Conservation (phyloP, 139 green algal genomes). For the Edaphochlamys debaryana region DNA sequence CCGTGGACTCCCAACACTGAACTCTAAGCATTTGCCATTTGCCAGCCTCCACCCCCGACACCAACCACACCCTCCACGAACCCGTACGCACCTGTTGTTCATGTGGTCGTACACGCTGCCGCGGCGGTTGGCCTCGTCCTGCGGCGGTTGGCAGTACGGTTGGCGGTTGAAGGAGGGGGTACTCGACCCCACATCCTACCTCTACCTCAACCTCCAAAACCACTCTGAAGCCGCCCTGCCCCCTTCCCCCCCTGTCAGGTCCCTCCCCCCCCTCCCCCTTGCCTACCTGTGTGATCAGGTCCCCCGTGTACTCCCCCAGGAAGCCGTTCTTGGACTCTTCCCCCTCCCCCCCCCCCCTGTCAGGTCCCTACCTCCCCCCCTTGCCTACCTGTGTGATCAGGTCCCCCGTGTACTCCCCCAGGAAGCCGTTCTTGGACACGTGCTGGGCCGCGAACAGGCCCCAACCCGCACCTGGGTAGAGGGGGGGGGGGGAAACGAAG, state of each 20-base stretch:
- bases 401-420: conserved; percentile 92
- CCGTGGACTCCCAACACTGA: too few species aligned
- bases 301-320: conserved; percentile 89
- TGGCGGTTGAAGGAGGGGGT: background rate
- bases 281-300: conserved; percentile 74
- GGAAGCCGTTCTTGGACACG: conserved; percentile 74
- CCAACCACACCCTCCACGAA: too few species aligned
- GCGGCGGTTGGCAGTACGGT: background rate
- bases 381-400: conserved; percentile 67
- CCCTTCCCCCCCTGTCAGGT: too few species aligned
- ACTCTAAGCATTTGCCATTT: too few species aligned
- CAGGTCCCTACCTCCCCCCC: too few species aligned
- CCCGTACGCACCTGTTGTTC: conserved; percentile 40
- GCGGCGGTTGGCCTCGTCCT: conserved; percentile 89
- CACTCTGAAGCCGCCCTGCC: too few species aligned
- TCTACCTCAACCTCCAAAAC: too few species aligned
- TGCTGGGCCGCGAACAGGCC: conserved; percentile 76
- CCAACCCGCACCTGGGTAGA: conserved; percentile 68
- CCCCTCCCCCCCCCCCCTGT: too few species aligned
- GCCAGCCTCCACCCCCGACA: too few species aligned
- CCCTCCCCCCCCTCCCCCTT: too few species aligned
- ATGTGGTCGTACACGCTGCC: conserved; percentile 90
- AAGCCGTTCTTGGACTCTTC: conserved; percentile 86
- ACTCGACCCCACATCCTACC: too few species aligned
- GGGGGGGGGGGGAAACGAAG: too few species aligned